A percentile compares a stretch with the other conserved stretches of the same genome.
Evolutionary conservation across 2,329 filamentous ascomycete genomes (phyloP).

Genomic region (Scortechinia acanthostroma): DNA sequence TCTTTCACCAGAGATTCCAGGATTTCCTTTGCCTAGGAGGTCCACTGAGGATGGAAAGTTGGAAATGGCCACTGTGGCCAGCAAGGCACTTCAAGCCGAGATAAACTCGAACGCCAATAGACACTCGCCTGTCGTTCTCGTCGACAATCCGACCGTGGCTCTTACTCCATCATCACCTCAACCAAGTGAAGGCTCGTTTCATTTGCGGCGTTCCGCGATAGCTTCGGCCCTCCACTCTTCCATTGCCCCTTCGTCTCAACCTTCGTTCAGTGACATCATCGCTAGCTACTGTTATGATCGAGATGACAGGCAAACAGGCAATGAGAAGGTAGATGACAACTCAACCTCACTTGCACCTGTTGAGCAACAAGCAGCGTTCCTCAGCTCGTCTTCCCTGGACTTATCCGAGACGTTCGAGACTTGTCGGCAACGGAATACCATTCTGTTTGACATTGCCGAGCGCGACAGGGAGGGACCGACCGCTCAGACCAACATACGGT

Average conservation of each 20-base stretch:
- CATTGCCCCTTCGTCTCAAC: slow-evolving; percentile 36
- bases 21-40: not conserved
- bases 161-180: slow-evolving; percentile 4
- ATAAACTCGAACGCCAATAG: not conserved
- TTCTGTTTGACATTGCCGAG: slow-evolving; percentile 26
- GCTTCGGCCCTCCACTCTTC: slow-evolving; percentile 38
- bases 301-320: too few relatives aligned
- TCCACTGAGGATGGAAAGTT: not conserved
- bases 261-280: slow-evolving; percentile 42
- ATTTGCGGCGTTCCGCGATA: slow-evolving; percentile 39
- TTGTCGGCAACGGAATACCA: slow-evolving; percentile 17
- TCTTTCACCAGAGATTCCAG: slow-evolving; percentile 24
- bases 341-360: not conserved
- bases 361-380: not conserved
- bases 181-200: slow-evolving; percentile 17
- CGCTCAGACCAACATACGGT: slow-evolving; percentile 33
- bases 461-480: slow-evolving; percentile 27
- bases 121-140: not conserved
- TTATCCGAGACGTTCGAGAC: slow-evolving; percentile 12
- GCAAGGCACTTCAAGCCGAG: not conserved
- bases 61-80: not conserved
- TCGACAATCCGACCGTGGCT: not conserved
- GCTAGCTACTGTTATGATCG: too few relatives aligned
- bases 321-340: not conserved
- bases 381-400: not conserved